phyloP scores from a whole-genome alignment of 2,329 filamentous ascomycete genomes.

The Curvularia sp. region DNA sequence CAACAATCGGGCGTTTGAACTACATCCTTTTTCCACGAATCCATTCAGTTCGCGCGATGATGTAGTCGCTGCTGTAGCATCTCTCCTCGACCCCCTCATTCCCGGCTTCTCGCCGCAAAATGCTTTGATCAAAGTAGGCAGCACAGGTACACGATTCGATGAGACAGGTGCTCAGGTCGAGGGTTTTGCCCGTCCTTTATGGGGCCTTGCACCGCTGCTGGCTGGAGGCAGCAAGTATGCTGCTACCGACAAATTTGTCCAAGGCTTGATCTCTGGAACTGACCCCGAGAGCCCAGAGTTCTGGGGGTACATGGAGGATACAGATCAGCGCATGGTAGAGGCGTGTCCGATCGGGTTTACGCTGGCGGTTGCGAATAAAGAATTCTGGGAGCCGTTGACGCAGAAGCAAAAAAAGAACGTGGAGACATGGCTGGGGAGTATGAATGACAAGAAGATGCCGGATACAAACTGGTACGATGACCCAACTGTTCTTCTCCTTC shows the following conservation, averaged over 20 bases:
- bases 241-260: conserved; percentile 70
- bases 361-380: conserved; percentile 70
- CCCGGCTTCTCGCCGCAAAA: conserved; percentile 73
- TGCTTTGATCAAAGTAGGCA: conserved; percentile 71
- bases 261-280: conserved; percentile 74
- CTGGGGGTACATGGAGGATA: conserved; percentile 78
- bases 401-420: conserved; percentile 70
- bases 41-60: conserved; percentile 52
- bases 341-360: conserved; percentile 81
- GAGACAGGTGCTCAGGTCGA: conserved; percentile 79
- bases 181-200: conserved; percentile 76
- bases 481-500: background rate
- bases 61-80: conserved; percentile 53
- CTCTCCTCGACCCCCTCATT: conserved; percentile 72
- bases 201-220: conserved; percentile 75
- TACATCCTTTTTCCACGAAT: conserved; percentile 55
- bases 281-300: conserved; percentile 74
- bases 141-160: conserved; percentile 78
- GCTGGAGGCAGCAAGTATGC: conserved; percentile 72
- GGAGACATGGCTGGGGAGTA: conserved; percentile 75
- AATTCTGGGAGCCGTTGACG: conserved; percentile 71
- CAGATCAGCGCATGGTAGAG: conserved; percentile 85
- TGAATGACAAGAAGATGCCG: conserved; percentile 76
- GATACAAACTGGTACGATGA: conserved; percentile 68
- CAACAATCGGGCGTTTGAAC: conserved; percentile 53